Evolutionary conservation across 2,329 filamentous ascomycete species (phyloP), one percentile per base, ranked within the genome.

Genomic region (Ascochyta pisi): DNA sequence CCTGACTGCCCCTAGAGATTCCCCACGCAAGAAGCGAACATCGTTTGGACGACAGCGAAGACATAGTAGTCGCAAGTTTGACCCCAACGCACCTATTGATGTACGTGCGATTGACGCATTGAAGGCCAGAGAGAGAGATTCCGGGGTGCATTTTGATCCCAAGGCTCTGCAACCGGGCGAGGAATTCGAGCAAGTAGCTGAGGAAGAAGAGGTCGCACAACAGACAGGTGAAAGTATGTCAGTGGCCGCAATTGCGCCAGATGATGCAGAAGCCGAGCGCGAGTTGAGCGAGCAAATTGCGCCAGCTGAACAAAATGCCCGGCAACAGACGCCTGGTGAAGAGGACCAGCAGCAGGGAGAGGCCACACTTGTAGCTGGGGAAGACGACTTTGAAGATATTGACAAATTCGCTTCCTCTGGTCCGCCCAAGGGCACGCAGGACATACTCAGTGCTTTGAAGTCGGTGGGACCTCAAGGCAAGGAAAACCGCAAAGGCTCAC

Each of bases 401-500:
- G 34, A 60, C 24, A 26, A 52, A 19, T 22, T 50, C 19, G 41
- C 29, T 34, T 40, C 45, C 1, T 53, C 59, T 34, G 51, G 53
- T n/a, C 67, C 66, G 6, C 69, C 69, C 12, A 58, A 49, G 19
- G 67, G 62, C 9, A 61, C 66, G 27, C 57, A 61, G n/a, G 68
- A 62, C 1, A 37, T 66, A 7, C 46, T 71, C 2, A 66, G 57
- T 31, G 47, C 62, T 3, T 24, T 69, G 3, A 70, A 68, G 39
- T 50, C 57, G 9, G 44, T 54, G 4, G 57, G 51, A 19, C 67
- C 63, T 23, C 47, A 58, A 12, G 64, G 69, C 31, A 74, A 77
- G 52, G 74, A 76, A 50, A 77, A 78, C 38, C 69, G 62, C 9
- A 63, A 61, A 24, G 49, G 50, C 35, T 66, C 69, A 6, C 73